Evolutionary conservation across 1,284 basidiomycete genomes (phyloP).

Genomic region (Mycosarcoma mackinlayi): DNA sequence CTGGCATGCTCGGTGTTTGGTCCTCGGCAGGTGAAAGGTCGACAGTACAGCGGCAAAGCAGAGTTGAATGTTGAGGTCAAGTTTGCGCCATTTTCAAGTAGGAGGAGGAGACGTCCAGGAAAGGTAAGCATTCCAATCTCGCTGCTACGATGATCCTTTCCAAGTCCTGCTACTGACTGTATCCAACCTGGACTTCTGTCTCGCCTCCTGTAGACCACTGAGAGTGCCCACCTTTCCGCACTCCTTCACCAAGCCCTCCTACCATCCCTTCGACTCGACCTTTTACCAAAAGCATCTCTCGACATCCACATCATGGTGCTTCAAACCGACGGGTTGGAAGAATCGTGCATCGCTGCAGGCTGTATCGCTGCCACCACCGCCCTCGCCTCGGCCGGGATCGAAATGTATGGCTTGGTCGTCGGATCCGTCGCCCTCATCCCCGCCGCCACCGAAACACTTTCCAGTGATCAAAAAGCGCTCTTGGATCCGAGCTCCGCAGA

Average conservation of each 20-base stretch:
- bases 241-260: slow-evolving; percentile 87
- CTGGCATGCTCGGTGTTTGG: slow-evolving; percentile 97
- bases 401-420: slow-evolving; percentile 84
- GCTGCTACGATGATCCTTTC: too few relatives aligned
- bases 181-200: too few relatives aligned
- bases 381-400: slow-evolving; percentile 86
- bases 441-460: background rate
- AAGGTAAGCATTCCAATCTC: slow-evolving; percentile 75
- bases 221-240: slow-evolving; percentile 84
- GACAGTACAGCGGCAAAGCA: slow-evolving; percentile 83
- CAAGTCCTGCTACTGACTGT: too few relatives aligned
- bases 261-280: slow-evolving; percentile 85
- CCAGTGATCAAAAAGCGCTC: slow-evolving; percentile 70
- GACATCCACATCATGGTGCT: slow-evolving; percentile 91
- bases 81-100: slow-evolving; percentile 90
- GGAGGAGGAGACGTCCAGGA: slow-evolving; percentile 80
- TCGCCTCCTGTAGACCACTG: slow-evolving; percentile 91
- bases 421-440: slow-evolving; percentile 76
- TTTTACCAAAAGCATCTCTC: slow-evolving; percentile 91
- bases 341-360: slow-evolving; percentile 69
- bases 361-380: slow-evolving; percentile 89
- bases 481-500: slow-evolving; percentile 85
- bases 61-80: slow-evolving; percentile 94
- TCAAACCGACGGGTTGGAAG: slow-evolving; percentile 85
- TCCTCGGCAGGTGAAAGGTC: slow-evolving; percentile 83